Evolutionary conservation across 2,329 filamentous ascomycete genomes (phyloP).

Genomic region (Alternaria sp.): DNA sequence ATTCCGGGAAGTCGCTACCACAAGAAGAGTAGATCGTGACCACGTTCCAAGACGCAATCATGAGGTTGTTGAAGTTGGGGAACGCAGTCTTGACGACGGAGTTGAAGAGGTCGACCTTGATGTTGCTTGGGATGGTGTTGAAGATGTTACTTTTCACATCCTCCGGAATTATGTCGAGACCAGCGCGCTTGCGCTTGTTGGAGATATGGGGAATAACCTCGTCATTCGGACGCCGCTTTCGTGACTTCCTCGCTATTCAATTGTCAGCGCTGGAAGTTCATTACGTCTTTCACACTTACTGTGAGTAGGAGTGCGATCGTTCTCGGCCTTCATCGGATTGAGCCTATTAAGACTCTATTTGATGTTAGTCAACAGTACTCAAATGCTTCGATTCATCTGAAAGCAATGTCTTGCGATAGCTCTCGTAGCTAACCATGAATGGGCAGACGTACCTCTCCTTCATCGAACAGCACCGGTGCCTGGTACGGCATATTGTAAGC

Average conservation of each 20-base stretch:
- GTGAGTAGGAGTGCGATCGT: not conserved
- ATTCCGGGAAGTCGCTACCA: constrained; percentile 33
- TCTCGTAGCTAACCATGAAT: not conserved
- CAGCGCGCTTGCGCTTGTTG: constrained; percentile 34
- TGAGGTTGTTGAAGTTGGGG: constrained; percentile 39
- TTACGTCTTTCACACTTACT: constrained; percentile 1
- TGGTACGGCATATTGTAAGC: constrained; percentile 25
- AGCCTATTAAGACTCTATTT: constrained; percentile 25
- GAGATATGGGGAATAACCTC: constrained; percentile 26
- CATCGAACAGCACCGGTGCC: constrained; percentile 13
- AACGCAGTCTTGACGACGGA: constrained; percentile 32
- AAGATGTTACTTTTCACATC: constrained; percentile 30
- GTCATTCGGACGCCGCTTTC: constrained; percentile 17
- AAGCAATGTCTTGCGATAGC: not conserved
- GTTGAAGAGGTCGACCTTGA: constrained; percentile 39
- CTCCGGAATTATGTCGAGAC: constrained; percentile 30
- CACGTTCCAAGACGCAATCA: constrained; percentile 42
- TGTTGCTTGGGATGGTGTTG: constrained; percentile 24
- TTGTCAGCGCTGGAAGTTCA: not conserved
- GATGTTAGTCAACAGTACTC: not conserved
- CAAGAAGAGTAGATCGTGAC: constrained; percentile 34
- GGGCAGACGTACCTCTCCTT: constrained; percentile 31
- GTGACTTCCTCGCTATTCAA: constrained; percentile 1
- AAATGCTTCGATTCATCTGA: not conserved
- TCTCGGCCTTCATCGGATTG: constrained; percentile 5